Evolutionary conservation across 1,284 basidiomycete species (phyloP).

Genomic region (Sporisorium iseilematis-ciliati): DNA sequence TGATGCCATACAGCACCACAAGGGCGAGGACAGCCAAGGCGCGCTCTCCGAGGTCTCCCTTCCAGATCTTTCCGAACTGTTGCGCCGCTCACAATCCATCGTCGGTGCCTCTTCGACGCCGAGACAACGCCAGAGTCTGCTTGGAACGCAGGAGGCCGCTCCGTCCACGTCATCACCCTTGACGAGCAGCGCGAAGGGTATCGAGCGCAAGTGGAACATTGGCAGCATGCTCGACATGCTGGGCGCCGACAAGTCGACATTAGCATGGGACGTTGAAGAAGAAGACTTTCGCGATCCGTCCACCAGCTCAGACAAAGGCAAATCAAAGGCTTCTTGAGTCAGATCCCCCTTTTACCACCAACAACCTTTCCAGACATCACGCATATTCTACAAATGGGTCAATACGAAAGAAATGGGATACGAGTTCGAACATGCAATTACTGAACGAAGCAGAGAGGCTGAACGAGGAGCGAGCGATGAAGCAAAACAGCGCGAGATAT

Average conservation of each 20-base stretch:
- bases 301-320: not conserved
- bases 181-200: constrained; percentile 14
- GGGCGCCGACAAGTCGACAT: constrained; percentile 42
- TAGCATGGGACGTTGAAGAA: constrained; percentile 46
- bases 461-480: not conserved
- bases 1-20: not conserved
- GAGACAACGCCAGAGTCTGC: constrained; percentile 4
- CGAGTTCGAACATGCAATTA: too few species aligned
- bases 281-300: constrained; percentile 34
- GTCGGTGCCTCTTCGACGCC: constrained; percentile 4
- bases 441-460: too few species aligned
- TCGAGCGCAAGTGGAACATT: constrained; percentile 51
- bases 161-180: not conserved
- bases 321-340: not conserved
- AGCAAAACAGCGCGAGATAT: not conserved
- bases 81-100: constrained; percentile 27
- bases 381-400: not conserved
- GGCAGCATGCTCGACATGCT: constrained; percentile 55
- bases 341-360: not conserved
- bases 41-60: constrained; percentile 29
- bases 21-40: constrained; percentile 32
- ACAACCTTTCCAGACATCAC: not conserved
- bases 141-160: not conserved
- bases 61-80: constrained; percentile 35
- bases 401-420: not conserved